Percentiles rank a stretch among this genome's conserved stretches.
These are phyloP conservation scores for Phylloporus sp. DNA, from an alignment of 768 basidiomycete genomes.

Conservation along the genomic window DNA sequence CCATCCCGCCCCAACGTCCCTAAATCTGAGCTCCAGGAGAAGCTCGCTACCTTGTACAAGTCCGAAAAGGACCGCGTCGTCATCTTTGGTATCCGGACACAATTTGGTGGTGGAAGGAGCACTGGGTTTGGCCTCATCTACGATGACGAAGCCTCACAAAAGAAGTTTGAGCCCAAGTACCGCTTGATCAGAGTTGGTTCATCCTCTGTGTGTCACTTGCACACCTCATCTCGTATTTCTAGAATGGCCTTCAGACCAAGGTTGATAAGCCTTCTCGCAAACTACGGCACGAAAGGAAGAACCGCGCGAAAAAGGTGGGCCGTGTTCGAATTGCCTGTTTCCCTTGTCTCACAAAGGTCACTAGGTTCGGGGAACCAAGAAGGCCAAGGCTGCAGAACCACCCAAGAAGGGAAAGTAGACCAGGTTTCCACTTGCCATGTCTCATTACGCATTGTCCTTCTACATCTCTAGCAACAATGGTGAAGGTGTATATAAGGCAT, in stretches of 20 bases:
- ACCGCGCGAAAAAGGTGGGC: slow-evolving; percentile 96
- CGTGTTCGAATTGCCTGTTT: neutral
- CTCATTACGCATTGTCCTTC: slow-evolving; percentile 26
- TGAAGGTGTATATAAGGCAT: slow-evolving; percentile 41
- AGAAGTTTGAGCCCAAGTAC: slow-evolving; percentile 96
- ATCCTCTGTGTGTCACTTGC: neutral
- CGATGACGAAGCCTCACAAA: slow-evolving; percentile 91
- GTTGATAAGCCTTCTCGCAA: slow-evolving; percentile 92
- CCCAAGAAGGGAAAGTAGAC: slow-evolving; percentile 88
- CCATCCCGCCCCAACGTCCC: slow-evolving; percentile 94
- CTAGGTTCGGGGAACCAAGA: slow-evolving; percentile 93
- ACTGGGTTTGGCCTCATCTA: slow-evolving; percentile 98
- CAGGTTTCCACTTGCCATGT: slow-evolving; percentile 8
- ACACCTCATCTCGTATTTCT: slow-evolving; percentile 3
- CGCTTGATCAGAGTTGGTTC: slow-evolving; percentile 85
- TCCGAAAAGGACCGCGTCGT: slow-evolving; percentile 86
- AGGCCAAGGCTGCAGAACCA: slow-evolving; percentile 87
- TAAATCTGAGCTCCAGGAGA: slow-evolving; percentile 86
- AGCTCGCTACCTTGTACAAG: slow-evolving; percentile 92
- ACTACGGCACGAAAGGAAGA: slow-evolving; percentile 99
- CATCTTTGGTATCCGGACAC: slow-evolving; percentile 90
- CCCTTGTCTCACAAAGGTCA: slow-evolving; percentile 16
- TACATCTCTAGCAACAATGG: slow-evolving; percentile 36
- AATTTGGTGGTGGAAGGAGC: slow-evolving; percentile 97
- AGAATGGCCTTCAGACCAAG: slow-evolving; percentile 73